phyloP scores from a whole-genome alignment of 441 rosid genomes.

The Melastoma candidum region DNA sequence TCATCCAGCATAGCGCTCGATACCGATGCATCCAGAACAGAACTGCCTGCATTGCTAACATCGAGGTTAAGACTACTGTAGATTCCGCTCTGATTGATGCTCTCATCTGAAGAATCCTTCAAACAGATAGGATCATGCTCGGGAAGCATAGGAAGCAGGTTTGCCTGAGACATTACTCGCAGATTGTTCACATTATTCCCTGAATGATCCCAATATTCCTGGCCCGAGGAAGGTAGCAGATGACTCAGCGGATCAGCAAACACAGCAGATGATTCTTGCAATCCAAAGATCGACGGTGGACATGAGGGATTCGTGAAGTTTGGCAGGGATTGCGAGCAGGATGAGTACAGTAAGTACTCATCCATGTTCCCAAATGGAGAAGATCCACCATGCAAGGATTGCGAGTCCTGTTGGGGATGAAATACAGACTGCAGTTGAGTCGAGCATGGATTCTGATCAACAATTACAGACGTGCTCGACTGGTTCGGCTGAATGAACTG shows the following conservation, averaged over 20 bases:
- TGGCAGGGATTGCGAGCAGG: constrained; percentile 36
- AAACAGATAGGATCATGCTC: constrained; percentile 39
- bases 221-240: constrained; percentile 33
- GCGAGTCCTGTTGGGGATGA: too few relatives aligned
- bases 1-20: constrained; percentile 73
- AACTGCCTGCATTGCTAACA: constrained; percentile 53
- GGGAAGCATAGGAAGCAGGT: constrained; percentile 43
- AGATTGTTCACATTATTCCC: constrained; percentile 23
- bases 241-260: constrained; percentile 26
- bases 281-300: constrained; percentile 24
- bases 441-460: constrained; percentile 31
- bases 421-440: constrained; percentile 14
- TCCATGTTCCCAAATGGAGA: constrained; percentile 47
- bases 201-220: constrained; percentile 70
- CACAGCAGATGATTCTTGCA: constrained; percentile 29
- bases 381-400: constrained; percentile 23
- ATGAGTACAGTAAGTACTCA: constrained; percentile 46
- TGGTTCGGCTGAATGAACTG: too few relatives aligned
- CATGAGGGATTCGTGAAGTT: constrained; percentile 48
- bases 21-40: constrained; percentile 58
- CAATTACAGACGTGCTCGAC: too few relatives aligned
- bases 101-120: constrained; percentile 55
- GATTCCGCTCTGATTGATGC: constrained; percentile 54
- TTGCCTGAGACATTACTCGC: constrained; percentile 33
- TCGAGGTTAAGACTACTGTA: constrained; percentile 50